phyloP scores from a whole-genome alignment of 208 protist species.

The Leishmania mexicana region DNA sequence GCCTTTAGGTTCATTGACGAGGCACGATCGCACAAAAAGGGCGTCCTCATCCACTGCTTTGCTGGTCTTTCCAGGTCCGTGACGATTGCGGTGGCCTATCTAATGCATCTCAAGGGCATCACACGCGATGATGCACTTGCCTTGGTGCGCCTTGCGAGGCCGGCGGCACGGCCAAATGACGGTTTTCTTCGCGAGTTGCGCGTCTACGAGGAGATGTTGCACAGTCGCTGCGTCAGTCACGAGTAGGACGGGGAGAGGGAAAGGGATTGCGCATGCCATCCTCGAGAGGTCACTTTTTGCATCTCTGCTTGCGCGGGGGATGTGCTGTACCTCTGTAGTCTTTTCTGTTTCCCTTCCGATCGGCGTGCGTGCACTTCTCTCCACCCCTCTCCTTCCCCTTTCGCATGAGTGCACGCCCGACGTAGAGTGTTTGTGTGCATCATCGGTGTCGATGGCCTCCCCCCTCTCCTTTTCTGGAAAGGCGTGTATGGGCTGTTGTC shows the following conservation, averaged over 20 bases:
- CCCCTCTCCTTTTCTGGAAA: not conserved
- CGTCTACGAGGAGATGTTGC: conserved; percentile 42
- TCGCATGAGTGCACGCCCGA: not conserved
- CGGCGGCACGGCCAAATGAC: conserved; percentile 78
- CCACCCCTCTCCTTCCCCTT: not conserved
- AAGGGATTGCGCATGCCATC: not conserved
- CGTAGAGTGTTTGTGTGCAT: not conserved
- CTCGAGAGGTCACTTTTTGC: not conserved
- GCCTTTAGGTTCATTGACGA: conserved; percentile 86
- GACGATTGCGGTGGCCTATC: conserved; percentile 79
- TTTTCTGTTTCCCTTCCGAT: not conserved
- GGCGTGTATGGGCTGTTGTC: not conserved
- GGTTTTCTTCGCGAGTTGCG: conserved; percentile 69
- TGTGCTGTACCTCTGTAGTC: not conserved
- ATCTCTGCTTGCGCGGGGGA: not conserved
- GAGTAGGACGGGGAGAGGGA: not conserved
- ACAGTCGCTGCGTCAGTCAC: not conserved
- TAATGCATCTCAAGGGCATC: conserved; percentile 75
- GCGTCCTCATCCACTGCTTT: conserved; percentile 91
- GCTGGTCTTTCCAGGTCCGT: conserved; percentile 90
- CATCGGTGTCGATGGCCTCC: not conserved
- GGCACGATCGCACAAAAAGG: conserved; percentile 53
- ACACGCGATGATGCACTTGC: conserved; percentile 67
- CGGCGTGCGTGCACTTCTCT: not conserved
- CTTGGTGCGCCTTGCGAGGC: conserved; percentile 63